Percentiles rank a stretch among this genome's conserved stretches.
Conservation (phyloP, 805 yeast genomes). For the Candida gorgasii region DNA sequence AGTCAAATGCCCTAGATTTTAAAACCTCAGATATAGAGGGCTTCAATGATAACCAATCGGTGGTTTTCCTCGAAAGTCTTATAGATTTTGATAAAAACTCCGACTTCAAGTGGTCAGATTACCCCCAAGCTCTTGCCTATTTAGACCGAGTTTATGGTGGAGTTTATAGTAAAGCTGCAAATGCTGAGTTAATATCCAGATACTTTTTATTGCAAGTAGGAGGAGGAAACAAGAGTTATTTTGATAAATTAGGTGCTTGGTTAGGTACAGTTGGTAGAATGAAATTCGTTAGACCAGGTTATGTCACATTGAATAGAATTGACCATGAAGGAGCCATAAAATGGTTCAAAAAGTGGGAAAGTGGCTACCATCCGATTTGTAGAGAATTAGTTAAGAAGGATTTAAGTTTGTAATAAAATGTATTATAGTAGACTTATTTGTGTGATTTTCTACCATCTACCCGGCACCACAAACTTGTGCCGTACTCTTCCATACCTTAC, state of each 20-base stretch:
- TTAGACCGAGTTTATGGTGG: slow-evolving; percentile 35
- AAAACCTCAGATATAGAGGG: slow-evolving; percentile 48
- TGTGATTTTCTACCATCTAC: background rate
- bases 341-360: slow-evolving; percentile 62
- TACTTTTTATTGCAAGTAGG: slow-evolving; percentile 69
- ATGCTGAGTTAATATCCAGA: slow-evolving; percentile 81
- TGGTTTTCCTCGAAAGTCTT: slow-evolving; percentile 74
- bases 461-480: no score
- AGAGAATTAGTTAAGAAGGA: slow-evolving; percentile 82
- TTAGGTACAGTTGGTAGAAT: slow-evolving; percentile 89
- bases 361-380: slow-evolving; percentile 82
- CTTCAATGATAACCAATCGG: slow-evolving; percentile 75
- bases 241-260: slow-evolving; percentile 71
- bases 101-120: slow-evolving; percentile 39
- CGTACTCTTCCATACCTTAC: no score
- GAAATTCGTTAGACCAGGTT: slow-evolving; percentile 92
- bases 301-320: slow-evolving; percentile 60
- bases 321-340: slow-evolving; percentile 63
- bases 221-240: slow-evolving; percentile 47
- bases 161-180: slow-evolving; percentile 52
- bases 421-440: background rate
- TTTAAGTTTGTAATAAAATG: slow-evolving; percentile 42
- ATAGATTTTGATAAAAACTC: slow-evolving; percentile 47
- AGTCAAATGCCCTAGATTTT: slow-evolving; percentile 33
- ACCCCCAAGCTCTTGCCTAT: slow-evolving; percentile 31